Base-by-base conservation (phyloP, 1,284 basidiomycete genomes). In the Puccinia novopanici region DNA sequence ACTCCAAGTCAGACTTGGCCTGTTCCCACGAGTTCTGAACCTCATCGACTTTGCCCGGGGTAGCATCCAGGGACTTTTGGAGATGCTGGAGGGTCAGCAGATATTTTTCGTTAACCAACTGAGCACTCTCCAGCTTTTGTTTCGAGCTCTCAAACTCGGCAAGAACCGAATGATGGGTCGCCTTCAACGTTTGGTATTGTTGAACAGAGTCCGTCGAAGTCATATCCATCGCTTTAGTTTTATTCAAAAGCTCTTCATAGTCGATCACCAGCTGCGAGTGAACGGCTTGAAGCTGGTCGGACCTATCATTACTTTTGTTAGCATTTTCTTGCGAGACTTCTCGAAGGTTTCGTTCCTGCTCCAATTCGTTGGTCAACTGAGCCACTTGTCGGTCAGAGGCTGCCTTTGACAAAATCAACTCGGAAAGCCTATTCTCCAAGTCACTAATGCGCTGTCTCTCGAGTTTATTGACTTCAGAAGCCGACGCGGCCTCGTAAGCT, bases 21-120 rank as follows among this genome's bases (percentile, higher is more conserved):
- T 89, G 90, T 81, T 90, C 88, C 86, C 93, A 91, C 83, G 93
- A 89, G 10, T 88, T 85, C 84, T 97, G 93, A 55, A 95, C 89
- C 86, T 98, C 95, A 24, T 90, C 89, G 0, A 92, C 89, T n/a
- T 94, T 91, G 3, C 89, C 87, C 4, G 91, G 90, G 12, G 94
- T 90, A 0, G 93, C 90, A 61, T 90, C 88, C 73, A 99, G 87
- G 0, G 94, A 93, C 17, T 88, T 87, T 75, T 92, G 91, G 5
- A 93, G 90, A 86, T 97, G 93, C 73, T 94, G 93, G 76, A 99
- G 88, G 0, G 94, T 91, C 34, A 91, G 90, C 40, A 96, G 87
- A 85, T 98, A 94, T 83, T 94, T 91, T 73, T 94, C 93, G 42
- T 91, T 89, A 22, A 91, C 89, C 10, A 88, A 86, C 15, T 87